phyloP scores from a whole-genome alignment of 2,329 filamentous ascomycete species.

The Metarhizium album region DNA sequence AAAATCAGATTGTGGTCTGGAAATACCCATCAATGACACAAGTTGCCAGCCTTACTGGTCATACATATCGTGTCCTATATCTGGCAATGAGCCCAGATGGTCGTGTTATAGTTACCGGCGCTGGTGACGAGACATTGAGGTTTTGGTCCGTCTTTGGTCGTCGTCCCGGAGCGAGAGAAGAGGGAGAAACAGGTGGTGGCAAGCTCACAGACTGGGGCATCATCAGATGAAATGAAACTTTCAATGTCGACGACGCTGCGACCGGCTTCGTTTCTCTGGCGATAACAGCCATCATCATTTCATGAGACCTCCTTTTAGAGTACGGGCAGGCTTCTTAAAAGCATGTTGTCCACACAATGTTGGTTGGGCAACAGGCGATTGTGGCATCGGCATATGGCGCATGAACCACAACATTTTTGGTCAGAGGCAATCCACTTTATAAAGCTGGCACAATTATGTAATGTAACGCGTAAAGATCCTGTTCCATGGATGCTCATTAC shows the following conservation, averaged over 20 bases:
- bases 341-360: neutral
- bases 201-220: conserved; percentile 71
- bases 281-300: neutral
- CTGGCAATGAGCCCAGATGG: conserved; percentile 96
- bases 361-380: neutral
- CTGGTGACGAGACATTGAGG: conserved; percentile 86
- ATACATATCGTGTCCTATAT: conserved; percentile 93
- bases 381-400: conserved; percentile 17
- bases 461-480: neutral
- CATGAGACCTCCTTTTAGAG: neutral
- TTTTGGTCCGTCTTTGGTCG: conserved; percentile 97
- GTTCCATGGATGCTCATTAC: neutral
- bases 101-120: conserved; percentile 85
- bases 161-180: conserved; percentile 60
- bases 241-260: neutral
- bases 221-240: conserved; percentile 46
- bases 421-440: neutral
- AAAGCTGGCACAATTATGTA: neutral
- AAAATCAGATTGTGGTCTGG: conserved; percentile 99
- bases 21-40: conserved; percentile 98
- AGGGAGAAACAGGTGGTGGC: conserved; percentile 48
- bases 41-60: conserved; percentile 86
- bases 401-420: conserved; percentile 6
- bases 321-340: neutral
- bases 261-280: neutral